phyloP scores from a whole-genome alignment of 345 rosid genomes.

The Reutealis trisperma region DNA sequence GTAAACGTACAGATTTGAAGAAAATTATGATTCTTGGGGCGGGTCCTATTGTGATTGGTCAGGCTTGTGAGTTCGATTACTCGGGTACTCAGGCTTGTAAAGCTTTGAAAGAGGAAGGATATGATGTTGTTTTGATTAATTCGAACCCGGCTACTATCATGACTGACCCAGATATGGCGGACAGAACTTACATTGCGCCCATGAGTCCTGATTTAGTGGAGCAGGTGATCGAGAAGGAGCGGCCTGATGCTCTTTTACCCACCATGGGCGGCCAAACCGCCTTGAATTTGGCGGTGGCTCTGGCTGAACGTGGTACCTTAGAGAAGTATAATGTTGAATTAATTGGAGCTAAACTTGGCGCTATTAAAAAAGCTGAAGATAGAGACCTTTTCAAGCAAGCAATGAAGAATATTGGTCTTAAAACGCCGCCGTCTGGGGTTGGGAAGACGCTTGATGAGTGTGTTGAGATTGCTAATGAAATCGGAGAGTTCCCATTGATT shows the following conservation, averaged over 20 bases:
- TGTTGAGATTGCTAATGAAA: constrained; percentile 59
- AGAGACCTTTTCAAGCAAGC: constrained; percentile 86
- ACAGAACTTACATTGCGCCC: constrained; percentile 82
- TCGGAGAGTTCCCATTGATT: constrained; percentile 94
- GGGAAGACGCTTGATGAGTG: constrained; percentile 86
- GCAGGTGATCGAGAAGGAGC: constrained; percentile 76
- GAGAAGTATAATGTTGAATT: constrained; percentile 77
- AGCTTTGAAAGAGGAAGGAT: constrained; percentile 88
- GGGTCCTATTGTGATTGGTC: constrained; percentile 97
- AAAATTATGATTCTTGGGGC: constrained; percentile 94
- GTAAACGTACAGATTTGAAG: constrained; percentile 81
- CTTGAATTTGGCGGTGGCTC: constrained; percentile 81
- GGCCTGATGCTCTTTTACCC: constrained; percentile 87
- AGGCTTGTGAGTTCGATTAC: constrained; percentile 97
- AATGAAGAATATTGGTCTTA: constrained; percentile 78
- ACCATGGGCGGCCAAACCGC: constrained; percentile 99
- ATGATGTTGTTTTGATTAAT: constrained; percentile 77
- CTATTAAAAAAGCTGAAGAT: constrained; percentile 94
- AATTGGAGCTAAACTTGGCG: constrained; percentile 92
- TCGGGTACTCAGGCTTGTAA: constrained; percentile 98
- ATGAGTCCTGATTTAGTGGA: constrained; percentile 91
- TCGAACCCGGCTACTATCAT: constrained; percentile 98
- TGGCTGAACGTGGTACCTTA: constrained; percentile 76
- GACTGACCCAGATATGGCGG: constrained; percentile 95
- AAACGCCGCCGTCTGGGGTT: constrained; percentile 94